Base-by-base conservation (phyloP, 768 basidiomycete species). In the Boletus reticuloceps region DNA sequence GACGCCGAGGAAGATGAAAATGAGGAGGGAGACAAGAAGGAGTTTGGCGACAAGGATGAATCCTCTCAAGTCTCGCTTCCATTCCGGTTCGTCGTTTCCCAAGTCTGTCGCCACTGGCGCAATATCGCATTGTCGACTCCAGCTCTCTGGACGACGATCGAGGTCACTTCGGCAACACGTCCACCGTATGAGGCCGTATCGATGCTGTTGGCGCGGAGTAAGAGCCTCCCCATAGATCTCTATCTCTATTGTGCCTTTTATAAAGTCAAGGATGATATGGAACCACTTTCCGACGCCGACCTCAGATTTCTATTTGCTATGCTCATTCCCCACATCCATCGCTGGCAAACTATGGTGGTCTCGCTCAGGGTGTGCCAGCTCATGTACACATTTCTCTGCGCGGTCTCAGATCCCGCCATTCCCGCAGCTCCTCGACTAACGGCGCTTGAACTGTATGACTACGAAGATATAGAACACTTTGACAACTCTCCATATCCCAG, bases 21-120 rank as follows among this genome's bases (percentile, higher is more conserved):
- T 29, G 29, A 8, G 8, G 27, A 29, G 1, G 9, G 27, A 2
- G 8, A 8, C 9, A 29, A 29, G 27, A 1, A 8, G 29, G 29
- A 29, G 8, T 9, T 29, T 29, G 29, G 29, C 29, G 29, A 29
- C 29, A 9, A 9, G 29, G 29, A 29, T 29, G 9, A 25, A 25
- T 6, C 25, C 6, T 25, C 25, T 25, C 6, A 29, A 29, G 29
- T 29, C 29, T 29, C 29, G 29, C 29, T 29, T 29, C 8, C 34
- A 14, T 36, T 36, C 34, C 14, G 14, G 34, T 36, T 36, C 34
- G 12, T 83, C 10, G 20, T 40, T 17, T 47, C 51, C 14, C 29
- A 31, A 31, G 51, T 53, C 17, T 87, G 85, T 66, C 70, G 62
- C 22, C 81, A 78, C 53, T 87, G 85, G 85, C 81, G 85, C 45